Evolutionary conservation across 169 alveolate genomes (phyloP).

Genomic region (Babesia caballi): DNA sequence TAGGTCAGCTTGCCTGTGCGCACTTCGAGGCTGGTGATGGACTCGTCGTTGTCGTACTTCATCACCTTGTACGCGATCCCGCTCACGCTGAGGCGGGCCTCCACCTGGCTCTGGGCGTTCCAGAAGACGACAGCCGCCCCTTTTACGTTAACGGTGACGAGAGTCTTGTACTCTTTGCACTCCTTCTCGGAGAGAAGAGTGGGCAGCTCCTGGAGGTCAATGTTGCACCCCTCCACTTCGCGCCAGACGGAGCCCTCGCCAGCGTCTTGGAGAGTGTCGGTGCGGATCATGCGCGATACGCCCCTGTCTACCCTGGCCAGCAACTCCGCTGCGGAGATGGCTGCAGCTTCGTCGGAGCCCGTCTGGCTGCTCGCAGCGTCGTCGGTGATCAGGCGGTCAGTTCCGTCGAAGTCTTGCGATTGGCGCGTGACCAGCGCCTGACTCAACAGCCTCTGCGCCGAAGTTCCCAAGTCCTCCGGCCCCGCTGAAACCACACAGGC

Average conservation of each 20-base stretch:
- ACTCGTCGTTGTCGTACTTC: constrained; percentile 31
- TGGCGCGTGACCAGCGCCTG: too few relatives aligned
- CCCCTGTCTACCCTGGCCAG: too few relatives aligned
- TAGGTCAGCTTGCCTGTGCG: constrained; percentile 46
- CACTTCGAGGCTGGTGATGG: constrained; percentile 24
- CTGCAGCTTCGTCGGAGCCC: too few relatives aligned
- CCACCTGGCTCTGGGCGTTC: constrained; percentile 22
- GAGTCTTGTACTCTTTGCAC: background rate
- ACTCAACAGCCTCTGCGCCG: too few relatives aligned
- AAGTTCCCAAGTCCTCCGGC: too few relatives aligned
- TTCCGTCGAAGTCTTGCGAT: too few relatives aligned
- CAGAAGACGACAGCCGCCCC: constrained; percentile 61
- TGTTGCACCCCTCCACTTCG: constrained; percentile 10
- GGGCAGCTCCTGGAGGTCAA: constrained; percentile 27
- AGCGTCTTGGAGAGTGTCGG: background rate
- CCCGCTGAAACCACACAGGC: too few relatives aligned
- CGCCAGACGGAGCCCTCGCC: constrained; percentile 6
- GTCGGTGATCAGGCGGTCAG: too few relatives aligned
- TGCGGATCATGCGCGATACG: background rate
- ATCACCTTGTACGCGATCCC: constrained; percentile 12
- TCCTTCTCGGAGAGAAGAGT: constrained; percentile 28
- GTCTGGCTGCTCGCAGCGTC: too few relatives aligned
- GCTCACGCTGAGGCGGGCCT: constrained; percentile 45
- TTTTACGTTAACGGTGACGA: constrained; percentile 17
- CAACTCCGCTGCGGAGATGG: too few relatives aligned